Evolutionary conservation across 441 rosid genomes (phyloP).

Genomic region (Adansonia gregorii): DNA sequence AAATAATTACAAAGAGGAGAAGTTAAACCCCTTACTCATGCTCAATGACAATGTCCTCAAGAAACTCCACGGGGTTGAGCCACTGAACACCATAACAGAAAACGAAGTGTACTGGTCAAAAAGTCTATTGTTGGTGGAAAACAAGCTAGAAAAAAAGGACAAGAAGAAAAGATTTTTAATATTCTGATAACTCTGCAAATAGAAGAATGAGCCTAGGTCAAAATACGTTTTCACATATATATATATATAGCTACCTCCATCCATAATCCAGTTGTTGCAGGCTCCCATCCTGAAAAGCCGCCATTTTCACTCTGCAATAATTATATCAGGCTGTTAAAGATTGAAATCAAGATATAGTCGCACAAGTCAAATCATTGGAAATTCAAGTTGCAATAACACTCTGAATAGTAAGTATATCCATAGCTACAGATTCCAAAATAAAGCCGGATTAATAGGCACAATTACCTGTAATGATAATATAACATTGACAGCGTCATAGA

Average conservation of each 20-base stretch:
- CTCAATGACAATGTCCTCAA: conserved; percentile 63
- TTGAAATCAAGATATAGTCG: background rate
- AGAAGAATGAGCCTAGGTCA: background rate
- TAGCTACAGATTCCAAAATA: too few relatives aligned
- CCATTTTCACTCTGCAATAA: conserved; percentile 63
- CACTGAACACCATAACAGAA: conserved; percentile 33
- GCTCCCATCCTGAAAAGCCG: conserved; percentile 78
- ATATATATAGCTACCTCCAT: conserved; percentile 35
- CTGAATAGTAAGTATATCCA: background rate
- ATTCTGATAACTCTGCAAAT: too few relatives aligned
- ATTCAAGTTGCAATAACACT: background rate
- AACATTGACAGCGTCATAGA: conserved; percentile 46
- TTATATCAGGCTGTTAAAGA: background rate
- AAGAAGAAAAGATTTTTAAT: too few relatives aligned
- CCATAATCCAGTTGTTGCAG: conserved; percentile 63
- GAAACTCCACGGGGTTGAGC: conserved; percentile 70
- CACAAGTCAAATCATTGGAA: background rate
- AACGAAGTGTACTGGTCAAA: background rate
- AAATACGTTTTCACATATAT: too few relatives aligned
- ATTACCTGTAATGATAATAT: conserved; percentile 58
- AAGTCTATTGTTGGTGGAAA: too few relatives aligned
- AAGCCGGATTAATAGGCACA: too few relatives aligned
- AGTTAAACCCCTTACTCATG: conserved; percentile 42
- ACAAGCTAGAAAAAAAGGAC: background rate
- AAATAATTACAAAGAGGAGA: too few relatives aligned